Conservation (phyloP, 371 early-diverging fungal species). For the Mortierella sp. region DNA sequence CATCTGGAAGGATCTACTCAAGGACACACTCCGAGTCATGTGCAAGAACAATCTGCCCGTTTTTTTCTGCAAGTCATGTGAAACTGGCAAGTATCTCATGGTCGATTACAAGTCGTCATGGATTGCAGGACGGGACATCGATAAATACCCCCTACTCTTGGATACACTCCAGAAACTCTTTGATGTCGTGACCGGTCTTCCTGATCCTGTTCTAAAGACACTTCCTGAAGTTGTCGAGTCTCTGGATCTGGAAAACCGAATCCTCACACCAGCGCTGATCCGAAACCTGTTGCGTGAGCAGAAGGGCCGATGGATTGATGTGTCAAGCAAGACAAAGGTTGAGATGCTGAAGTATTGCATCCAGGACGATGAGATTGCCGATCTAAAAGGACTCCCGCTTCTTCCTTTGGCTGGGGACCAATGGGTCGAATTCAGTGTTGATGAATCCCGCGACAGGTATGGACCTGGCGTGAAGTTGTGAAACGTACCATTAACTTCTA, state of each 20-base stretch:
- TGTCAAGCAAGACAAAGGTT: neutral
- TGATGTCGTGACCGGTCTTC: slow-evolving; percentile 15
- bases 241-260: slow-evolving; percentile 6
- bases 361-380: slow-evolving; percentile 11
- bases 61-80: slow-evolving; percentile 14
- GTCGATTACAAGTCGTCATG: neutral
- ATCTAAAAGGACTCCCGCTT: slow-evolving; percentile 25
- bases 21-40: neutral
- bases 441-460: slow-evolving; percentile 8
- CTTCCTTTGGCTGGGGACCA: slow-evolving; percentile 23
- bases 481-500: too few species aligned
- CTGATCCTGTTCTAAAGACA: slow-evolving; percentile 6
- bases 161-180: slow-evolving; percentile 7
- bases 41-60: slow-evolving; percentile 7
- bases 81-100: neutral
- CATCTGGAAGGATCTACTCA: slow-evolving; percentile 21
- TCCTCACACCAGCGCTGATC: slow-evolving; percentile 22
- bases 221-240: slow-evolving; percentile 1
- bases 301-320: neutral
- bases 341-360: slow-evolving; percentile 29
- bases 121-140: slow-evolving; percentile 18
- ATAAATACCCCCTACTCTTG: slow-evolving; percentile 11
- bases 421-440: slow-evolving; percentile 30
- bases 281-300: slow-evolving; percentile 7
- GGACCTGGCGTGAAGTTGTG: neutral